These are phyloP conservation scores for Wickerhamiella dianesei DNA, from an alignment of 805 yeast genomes.

Conservation along the genomic window DNA sequence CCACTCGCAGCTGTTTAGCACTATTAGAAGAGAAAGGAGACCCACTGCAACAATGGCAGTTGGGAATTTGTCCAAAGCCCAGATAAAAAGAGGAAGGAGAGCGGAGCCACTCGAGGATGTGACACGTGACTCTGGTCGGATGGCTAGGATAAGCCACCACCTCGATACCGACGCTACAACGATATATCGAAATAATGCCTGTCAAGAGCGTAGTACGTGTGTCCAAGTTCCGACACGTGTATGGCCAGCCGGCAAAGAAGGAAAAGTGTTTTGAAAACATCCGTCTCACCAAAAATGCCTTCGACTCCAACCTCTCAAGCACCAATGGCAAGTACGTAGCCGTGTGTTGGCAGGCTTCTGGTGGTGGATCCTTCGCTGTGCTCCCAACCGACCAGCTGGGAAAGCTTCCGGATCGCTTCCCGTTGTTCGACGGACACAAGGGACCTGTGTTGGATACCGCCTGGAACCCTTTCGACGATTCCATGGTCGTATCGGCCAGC, in stretches of 20 bases:
- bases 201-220: conserved; percentile 57
- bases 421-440: conserved; percentile 89
- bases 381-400: conserved; percentile 79
- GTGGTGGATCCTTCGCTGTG: conserved; percentile 96
- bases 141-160: not conserved
- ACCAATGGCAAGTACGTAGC: conserved; percentile 77
- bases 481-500: conserved; percentile 62
- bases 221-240: conserved; percentile 92
- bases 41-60: too few species aligned
- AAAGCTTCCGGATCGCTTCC: conserved; percentile 83
- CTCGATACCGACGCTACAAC: not conserved
- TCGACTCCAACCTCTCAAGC: conserved; percentile 86
- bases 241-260: conserved; percentile 69
- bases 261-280: conserved; percentile 61
- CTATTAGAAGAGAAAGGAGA: too few species aligned
- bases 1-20: too few species aligned
- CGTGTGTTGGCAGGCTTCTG: conserved; percentile 86
- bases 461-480: conserved; percentile 80
- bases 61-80: too few species aligned
- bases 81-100: too few species aligned
- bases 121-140: not conserved
- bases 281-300: conserved; percentile 58
- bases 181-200: not conserved
- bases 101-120: not conserved
- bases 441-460: conserved; percentile 93